These are phyloP conservation scores for Xylaria sp. DNA, from an alignment of 2,329 filamentous ascomycete genomes.

Conservation along the genomic window DNA sequence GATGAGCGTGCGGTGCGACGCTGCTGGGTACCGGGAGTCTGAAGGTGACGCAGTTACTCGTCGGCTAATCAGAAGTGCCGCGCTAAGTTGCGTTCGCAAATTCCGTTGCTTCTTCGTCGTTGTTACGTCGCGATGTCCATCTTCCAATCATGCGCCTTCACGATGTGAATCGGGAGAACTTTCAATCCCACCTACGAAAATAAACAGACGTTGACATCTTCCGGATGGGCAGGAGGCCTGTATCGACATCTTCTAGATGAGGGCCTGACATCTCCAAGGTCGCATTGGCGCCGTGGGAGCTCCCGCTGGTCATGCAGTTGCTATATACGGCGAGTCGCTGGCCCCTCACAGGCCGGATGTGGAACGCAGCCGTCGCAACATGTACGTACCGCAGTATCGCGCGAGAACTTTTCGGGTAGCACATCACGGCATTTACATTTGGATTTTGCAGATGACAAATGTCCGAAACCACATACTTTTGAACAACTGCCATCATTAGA, in stretches of 20 bases:
- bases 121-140: constrained; percentile 19
- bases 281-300: constrained; percentile 28
- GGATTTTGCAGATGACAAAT: constrained; percentile 7
- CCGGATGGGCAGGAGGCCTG: constrained; percentile 29
- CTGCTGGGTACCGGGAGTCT: constrained; percentile 14
- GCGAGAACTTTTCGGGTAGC: constrained; percentile 15
- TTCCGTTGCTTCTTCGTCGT: constrained; percentile 34
- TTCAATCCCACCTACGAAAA: constrained; percentile 33
- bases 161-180: constrained; percentile 9
- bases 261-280: constrained; percentile 23
- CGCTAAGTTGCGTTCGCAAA: constrained; percentile 29
- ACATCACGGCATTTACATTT: constrained; percentile 20
- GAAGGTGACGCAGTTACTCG: constrained; percentile 23
- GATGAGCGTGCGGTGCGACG: constrained; percentile 15
- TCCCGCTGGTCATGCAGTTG: constrained; percentile 21
- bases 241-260: constrained; percentile 19
- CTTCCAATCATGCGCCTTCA: constrained; percentile 33
- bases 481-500: not conserved
- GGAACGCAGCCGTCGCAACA: constrained; percentile 17
- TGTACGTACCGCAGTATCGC: constrained; percentile 10
- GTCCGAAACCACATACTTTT: not conserved
- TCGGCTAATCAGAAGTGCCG: constrained; percentile 31
- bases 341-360: constrained; percentile 23
- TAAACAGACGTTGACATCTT: constrained; percentile 29
- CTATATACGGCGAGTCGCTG: constrained; percentile 21